phyloP scores from a whole-genome alignment of 208 protist species.

The Trypanosoma theileri region DNA sequence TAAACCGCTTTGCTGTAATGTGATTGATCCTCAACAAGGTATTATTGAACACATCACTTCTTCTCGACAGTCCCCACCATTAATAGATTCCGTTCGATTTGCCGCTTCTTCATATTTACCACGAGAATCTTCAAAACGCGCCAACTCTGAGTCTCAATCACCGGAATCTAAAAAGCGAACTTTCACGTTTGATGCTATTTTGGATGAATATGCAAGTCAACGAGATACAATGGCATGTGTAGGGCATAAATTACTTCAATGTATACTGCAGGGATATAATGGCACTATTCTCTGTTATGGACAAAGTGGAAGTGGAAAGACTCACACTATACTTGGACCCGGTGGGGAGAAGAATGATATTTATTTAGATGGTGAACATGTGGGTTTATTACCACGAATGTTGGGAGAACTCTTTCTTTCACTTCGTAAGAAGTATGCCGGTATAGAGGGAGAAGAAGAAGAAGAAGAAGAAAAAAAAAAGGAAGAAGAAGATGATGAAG shows the following conservation, averaged over 20 bases:
- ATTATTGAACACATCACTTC: slow-evolving; percentile 35
- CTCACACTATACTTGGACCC: slow-evolving; percentile 80
- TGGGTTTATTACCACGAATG: slow-evolving; percentile 25
- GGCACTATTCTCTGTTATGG: slow-evolving; percentile 89
- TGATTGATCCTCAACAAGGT: slow-evolving; percentile 5
- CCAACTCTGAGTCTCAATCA: no score
- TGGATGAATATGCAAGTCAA: slow-evolving; percentile 58
- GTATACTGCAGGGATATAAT: slow-evolving; percentile 76
- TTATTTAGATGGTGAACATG: neutral
- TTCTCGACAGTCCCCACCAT: neutral
- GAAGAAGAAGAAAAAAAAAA: slow-evolving; percentile 15
- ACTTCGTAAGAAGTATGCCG: slow-evolving; percentile 1
- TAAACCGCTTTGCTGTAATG: slow-evolving; percentile 25
- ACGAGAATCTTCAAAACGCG: no score
- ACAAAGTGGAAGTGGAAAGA: slow-evolving; percentile 92
- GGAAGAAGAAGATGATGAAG: slow-evolving; percentile 6
- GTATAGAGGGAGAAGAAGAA: slow-evolving; percentile 5
- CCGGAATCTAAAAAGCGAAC: slow-evolving; percentile 18
- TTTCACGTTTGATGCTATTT: slow-evolving; percentile 74
- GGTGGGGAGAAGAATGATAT: slow-evolving; percentile 25
- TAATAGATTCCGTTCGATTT: neutral
- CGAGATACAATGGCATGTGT: slow-evolving; percentile 65
- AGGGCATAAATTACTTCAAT: slow-evolving; percentile 47
- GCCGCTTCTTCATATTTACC: neutral
- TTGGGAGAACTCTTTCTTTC: slow-evolving; percentile 8